Base-by-base conservation (phyloP, 1,284 basidiomycete genomes). In the Gomphus sp. region DNA sequence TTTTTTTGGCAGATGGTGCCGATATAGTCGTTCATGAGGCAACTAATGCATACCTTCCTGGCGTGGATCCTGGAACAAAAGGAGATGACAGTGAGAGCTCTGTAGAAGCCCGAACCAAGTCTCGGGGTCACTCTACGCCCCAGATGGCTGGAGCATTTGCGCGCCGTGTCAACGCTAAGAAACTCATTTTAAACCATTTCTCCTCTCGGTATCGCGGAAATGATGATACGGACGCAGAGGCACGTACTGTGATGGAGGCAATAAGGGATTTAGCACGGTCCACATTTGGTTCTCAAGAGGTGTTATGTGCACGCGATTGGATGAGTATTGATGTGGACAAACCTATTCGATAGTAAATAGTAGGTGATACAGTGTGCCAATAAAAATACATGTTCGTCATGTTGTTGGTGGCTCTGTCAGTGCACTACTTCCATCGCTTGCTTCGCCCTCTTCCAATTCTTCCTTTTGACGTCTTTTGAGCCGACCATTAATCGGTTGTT, bases 361-460 rank as follows among this genome's bases (percentile, higher is more conserved):
- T 31, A 31, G 28, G 48, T 51, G 48, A 55, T 50, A 52, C 60
- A 43, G 55, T 45, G 61, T 66, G 58, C 36, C 11, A 51, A 8
- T 41, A 50, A 57, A 60, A 39, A 55, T 43, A 54, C 52, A 62
- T 47, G 48, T 52, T 58, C 37, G 48, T 37, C 54, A 57, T 56
- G 44, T 54, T 63, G 85, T 82, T 61, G 87, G 86, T 60, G 80
- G 82, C 49, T 89, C 88, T 34, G 87, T 87, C 55, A 89, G 73
- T 63, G 80, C 81, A 66, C 87, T 90, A 65, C 86, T 87, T 56
- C 77, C 76, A 66, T 90, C 88, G 58, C 85, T 89, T 33, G 89
- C 87, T 69, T 91, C 89, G 28, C 89, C 89, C 72, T 91, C 89
- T 66, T 91, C 89, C 62, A 89, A 70, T 58, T 91, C 89, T 65